Base-by-base conservation (phyloP, 1,139 yeast genomes). In the Geotrichum phurueaensis region DNA sequence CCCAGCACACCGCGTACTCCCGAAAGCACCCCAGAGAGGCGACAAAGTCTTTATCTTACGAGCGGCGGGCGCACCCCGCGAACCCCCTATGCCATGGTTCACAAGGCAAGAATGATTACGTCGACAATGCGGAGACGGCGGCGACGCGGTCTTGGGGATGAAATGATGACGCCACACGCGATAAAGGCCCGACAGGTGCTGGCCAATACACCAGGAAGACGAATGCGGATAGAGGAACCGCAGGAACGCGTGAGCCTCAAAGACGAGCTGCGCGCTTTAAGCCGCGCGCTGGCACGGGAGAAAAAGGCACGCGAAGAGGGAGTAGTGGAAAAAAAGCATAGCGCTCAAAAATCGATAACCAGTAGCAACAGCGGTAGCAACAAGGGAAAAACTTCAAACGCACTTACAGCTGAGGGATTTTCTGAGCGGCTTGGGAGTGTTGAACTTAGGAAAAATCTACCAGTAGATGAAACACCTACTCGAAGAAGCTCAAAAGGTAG, bases 21-120 rank as follows among this genome's bases (percentile, higher is more conserved):
- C 18, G 52, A 54, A 22, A 29, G 45, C 23, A 36, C 60, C 3
- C 39, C 45, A 1, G 29, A 36, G n/a, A 25, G 53, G n/a, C 52
- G 57, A 7, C 57, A 29, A 22, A 49, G 54, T 53, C 18, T 39
- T n/a, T n/a, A 39, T 15, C 47, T 10, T 2, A 15, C 47, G 7
- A 53, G 39, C n/a, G 60, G 47, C 23, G 58, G 49, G 15, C 58
- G 48, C 39, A 54, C 57, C 1, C 61, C 61, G 22, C 33, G 54
- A n/a, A 59, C 61, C 2, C 61, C 61, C 5, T 59, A 59, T 52
- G 61, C 61, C 4, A 59, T 51, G 13, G 61, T 59, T n/a, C 56
- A 55, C 48, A 54, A 48, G 36, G 61, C 61, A n/a, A 53, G 61
- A 22, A 54, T 54, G 58, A 59, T 59, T 23, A 49, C 58, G 10